Conservation (phyloP, 352 stramenopile genomes). For the Globisporangium camurandrum region DNA sequence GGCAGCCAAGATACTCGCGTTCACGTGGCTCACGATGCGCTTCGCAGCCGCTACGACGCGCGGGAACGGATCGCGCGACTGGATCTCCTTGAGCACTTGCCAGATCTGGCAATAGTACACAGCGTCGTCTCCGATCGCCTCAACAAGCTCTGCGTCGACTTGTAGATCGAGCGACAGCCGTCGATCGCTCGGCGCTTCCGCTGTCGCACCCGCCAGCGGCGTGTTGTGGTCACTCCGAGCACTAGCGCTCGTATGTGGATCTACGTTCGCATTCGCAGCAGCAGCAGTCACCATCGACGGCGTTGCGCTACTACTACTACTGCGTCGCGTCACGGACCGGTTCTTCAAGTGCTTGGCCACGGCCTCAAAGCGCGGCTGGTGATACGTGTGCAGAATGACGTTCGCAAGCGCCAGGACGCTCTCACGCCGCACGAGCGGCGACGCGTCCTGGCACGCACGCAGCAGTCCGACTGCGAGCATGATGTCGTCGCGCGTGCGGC, state of each 20-base stretch:
- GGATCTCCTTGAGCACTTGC: constrained; percentile 74
- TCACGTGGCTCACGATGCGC: constrained; percentile 55
- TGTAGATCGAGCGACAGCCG: constrained; percentile 19
- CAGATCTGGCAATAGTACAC: constrained; percentile 85
- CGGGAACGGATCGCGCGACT: constrained; percentile 85
- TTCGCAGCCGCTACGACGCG: constrained; percentile 55
- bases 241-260: neutral
- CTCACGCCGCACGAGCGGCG: constrained; percentile 76
- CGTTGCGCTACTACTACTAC: neutral
- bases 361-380: constrained; percentile 78
- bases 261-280: neutral
- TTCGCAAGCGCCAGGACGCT: constrained; percentile 78
- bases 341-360: constrained; percentile 80
- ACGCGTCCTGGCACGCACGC: constrained; percentile 68
- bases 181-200: neutral
- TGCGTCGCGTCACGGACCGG: constrained; percentile 17
- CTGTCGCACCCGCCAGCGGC: neutral
- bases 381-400: constrained; percentile 82
- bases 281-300: constrained; percentile 2
- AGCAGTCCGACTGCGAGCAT: constrained; percentile 58
- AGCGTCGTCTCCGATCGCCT: constrained; percentile 45
- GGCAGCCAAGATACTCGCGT: constrained; percentile 42
- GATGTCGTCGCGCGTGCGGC: constrained; percentile 61
- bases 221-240: neutral
- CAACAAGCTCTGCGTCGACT: constrained; percentile 33